Base-by-base conservation (phyloP, 2,329 filamentous ascomycete species). In the Xylaria sp. region DNA sequence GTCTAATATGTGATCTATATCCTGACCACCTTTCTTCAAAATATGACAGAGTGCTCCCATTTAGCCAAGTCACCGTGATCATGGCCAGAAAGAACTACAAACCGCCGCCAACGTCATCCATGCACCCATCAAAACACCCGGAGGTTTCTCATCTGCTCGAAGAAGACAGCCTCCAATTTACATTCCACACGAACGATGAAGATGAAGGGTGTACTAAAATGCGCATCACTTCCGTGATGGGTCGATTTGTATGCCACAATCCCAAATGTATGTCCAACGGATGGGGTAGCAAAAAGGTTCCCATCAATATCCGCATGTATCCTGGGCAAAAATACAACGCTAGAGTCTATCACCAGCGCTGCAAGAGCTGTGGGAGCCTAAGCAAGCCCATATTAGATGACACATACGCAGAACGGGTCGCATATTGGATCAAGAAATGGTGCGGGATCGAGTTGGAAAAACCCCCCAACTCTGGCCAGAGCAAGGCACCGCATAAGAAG, bases 371-470 rank as follows among this genome's bases (percentile, higher is more conserved):
- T 61, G 62, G 71, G 2, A 20, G 23, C 1, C 62, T 77, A 9
- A 69, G 74, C 51, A 61, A 59, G 5, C 68, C 76, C 0, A 62
- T 56, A 0, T 62, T 77, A 6, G 69, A 78, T 52, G 63, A 63
- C 1, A 72, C 74, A 23, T 78, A 78, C 37, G 67, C 72, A 2
- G 74, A 77, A 15, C 70, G 76, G 41, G 71, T 77, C 4, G 62
- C 76, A 3, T 76, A 78, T 41, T 60, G 76, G 44, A 58, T 78
- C 20, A 76, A 74, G 70, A 74, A 68, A n/a, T 77, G 76, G 76
- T 69, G 63, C 8, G 76, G 74, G 1, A 63, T 76, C 5, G 1
- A 28, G 10, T 5, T 72, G 50, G 61, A 71, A 48, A 18, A 0
- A 10, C 71, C 63, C 2, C 34, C 10, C 18, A 63, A 70, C 13